These are phyloP conservation scores for Agrostemma githago DNA, from an alignment of 148 eudicot species.

Conservation along the genomic window DNA sequence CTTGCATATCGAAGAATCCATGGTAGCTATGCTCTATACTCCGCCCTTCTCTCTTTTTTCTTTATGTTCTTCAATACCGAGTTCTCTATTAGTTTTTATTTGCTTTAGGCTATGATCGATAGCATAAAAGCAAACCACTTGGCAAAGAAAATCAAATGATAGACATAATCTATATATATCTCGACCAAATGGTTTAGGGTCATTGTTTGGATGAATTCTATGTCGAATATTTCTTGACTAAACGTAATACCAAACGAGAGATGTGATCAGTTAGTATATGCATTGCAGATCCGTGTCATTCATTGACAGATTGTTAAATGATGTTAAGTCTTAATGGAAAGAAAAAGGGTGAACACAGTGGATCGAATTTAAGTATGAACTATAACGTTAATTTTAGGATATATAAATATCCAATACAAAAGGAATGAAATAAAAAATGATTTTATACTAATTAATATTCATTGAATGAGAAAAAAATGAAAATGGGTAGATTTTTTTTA, in stretches of 20 bases:
- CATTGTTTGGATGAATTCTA: conserved; percentile 1
- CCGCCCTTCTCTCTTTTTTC: not conserved
- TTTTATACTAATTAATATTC: not conserved
- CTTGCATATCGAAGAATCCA: conserved; percentile 56
- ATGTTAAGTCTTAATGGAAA: not conserved
- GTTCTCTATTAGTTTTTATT: not conserved
- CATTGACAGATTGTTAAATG: not conserved
- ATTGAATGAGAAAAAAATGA: too few relatives aligned
- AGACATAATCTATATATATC: not conserved
- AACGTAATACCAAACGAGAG: not conserved
- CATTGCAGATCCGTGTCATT: not conserved
- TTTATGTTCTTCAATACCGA: not conserved
- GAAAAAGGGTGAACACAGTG: not conserved
- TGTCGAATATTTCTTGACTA: conserved; percentile 11
- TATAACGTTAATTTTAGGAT: not conserved
- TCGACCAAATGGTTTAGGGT: not conserved
- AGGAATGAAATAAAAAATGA: not conserved
- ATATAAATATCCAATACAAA: not conserved
- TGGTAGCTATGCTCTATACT: conserved; percentile 38
- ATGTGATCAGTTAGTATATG: not conserved
- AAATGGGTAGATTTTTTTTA: too few relatives aligned
- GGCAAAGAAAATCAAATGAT: not conserved
- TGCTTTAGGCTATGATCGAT: too few relatives aligned
- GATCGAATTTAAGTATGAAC: not conserved
- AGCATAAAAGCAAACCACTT: not conserved